Evolutionary conservation across 305 asterid species (phyloP).

Genomic region (Lippia alba): DNA sequence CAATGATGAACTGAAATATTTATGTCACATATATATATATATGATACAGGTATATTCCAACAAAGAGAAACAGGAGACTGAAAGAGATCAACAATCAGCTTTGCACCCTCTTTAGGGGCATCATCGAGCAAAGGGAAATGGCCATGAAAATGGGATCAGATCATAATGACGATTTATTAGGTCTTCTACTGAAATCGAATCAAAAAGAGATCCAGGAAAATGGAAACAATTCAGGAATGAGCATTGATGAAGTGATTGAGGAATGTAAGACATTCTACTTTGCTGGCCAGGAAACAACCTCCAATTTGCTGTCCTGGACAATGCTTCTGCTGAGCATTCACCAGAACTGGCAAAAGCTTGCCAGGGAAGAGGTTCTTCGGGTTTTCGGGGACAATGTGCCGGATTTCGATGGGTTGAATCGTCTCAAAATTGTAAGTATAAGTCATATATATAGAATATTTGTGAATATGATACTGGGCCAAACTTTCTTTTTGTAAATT

Average conservation of each 20-base stretch:
- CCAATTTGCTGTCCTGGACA: slow-evolving; percentile 53
- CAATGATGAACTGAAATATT: too few species aligned
- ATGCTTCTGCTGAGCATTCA: slow-evolving; percentile 50
- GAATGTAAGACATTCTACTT: slow-evolving; percentile 56
- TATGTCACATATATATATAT: slow-evolving; percentile 29
- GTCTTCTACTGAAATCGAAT: slow-evolving; percentile 45
- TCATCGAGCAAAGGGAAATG: slow-evolving; percentile 36
- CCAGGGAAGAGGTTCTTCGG: slow-evolving; percentile 47
- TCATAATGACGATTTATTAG: slow-evolving; percentile 44
- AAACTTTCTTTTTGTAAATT: too few species aligned
- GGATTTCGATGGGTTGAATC: slow-evolving; percentile 48
- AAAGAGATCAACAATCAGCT: slow-evolving; percentile 45
- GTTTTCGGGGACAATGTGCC: slow-evolving; percentile 40
- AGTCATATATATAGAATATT: too few species aligned
- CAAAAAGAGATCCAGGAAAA: slow-evolving; percentile 39
- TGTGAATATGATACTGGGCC: too few species aligned
- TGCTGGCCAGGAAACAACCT: slow-evolving; percentile 54
- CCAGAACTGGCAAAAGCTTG: slow-evolving; percentile 50
- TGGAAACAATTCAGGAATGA: slow-evolving; percentile 47
- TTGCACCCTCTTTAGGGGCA: slow-evolving; percentile 27
- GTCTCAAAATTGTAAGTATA: slow-evolving; percentile 52
- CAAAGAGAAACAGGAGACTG: slow-evolving; percentile 54
- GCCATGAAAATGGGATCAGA: slow-evolving; percentile 30
- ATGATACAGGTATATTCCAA: slow-evolving; percentile 50
- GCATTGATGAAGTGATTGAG: slow-evolving; percentile 53